Conservation (phyloP, 2,329 filamentous ascomycete genomes). For the Scedosporium aurantiacum region DNA sequence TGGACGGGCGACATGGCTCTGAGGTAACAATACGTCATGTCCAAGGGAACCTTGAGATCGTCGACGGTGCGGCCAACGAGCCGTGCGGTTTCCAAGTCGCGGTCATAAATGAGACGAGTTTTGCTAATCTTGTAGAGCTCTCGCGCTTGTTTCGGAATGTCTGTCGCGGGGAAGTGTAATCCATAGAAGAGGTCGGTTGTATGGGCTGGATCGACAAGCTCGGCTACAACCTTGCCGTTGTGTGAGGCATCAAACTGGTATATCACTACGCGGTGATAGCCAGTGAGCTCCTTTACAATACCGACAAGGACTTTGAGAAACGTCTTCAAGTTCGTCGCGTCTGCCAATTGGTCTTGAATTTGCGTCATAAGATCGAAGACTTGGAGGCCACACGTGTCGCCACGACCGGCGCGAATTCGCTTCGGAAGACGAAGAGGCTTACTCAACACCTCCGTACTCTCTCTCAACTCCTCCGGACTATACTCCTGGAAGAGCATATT, state of each 20-base stretch:
- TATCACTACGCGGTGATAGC: conserved; percentile 86
- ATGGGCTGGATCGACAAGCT: conserved; percentile 68
- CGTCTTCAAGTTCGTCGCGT: conserved; percentile 55
- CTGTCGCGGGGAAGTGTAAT: conserved; percentile 77
- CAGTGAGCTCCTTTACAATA: conserved; percentile 79
- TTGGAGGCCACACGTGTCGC: conserved; percentile 76
- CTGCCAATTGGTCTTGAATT: conserved; percentile 74
- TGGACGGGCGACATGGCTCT: conserved; percentile 87
- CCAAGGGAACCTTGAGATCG: conserved; percentile 64
- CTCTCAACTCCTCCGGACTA: conserved; percentile 60
- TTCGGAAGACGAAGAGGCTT: conserved; percentile 67
- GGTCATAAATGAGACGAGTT: conserved; percentile 76
- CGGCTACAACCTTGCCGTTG: conserved; percentile 80
- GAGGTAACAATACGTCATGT: conserved; percentile 76
- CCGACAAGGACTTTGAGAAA: conserved; percentile 77
- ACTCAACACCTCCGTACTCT: conserved; percentile 66
- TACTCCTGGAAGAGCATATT: conserved; percentile 66
- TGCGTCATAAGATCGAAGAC: conserved; percentile 89
- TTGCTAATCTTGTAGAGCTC: conserved; percentile 89
- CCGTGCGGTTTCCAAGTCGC: conserved; percentile 67
- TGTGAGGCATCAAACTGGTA: conserved; percentile 79
- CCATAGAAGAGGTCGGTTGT: conserved; percentile 81
- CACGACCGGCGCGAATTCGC: conserved; percentile 62
- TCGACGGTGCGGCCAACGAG: conserved; percentile 68
- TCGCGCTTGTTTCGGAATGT: conserved; percentile 74